These are phyloP conservation scores for Alternaria ethzedia DNA, from an alignment of 2,329 filamentous ascomycete genomes.

Conservation along the genomic window DNA sequence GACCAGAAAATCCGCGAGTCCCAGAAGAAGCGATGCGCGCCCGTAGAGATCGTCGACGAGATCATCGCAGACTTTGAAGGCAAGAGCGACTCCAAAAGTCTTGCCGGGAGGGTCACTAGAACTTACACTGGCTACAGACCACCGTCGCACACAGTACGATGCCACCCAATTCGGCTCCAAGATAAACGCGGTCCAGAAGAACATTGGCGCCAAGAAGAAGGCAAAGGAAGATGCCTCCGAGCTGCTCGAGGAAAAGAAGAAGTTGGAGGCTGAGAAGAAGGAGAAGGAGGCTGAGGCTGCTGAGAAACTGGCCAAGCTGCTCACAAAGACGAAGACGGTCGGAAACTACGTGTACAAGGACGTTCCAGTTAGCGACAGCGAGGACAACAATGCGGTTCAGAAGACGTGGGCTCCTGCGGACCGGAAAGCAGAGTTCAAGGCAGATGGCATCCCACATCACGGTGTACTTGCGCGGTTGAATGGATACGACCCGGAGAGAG, in stretches of 20 bases:
- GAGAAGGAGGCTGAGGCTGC: constrained; percentile 74
- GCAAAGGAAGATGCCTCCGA: constrained; percentile 83
- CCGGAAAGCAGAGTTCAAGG: constrained; percentile 77
- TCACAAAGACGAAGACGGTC: constrained; percentile 80
- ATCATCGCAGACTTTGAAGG: constrained; percentile 81
- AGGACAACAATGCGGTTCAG: constrained; percentile 83
- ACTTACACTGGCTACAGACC: constrained; percentile 56
- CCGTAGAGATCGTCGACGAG: constrained; percentile 86
- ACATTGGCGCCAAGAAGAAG: constrained; percentile 93
- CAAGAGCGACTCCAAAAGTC: not conserved
- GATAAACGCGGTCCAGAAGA: constrained; percentile 89
- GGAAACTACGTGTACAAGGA: constrained; percentile 92
- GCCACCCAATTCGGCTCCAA: constrained; percentile 80
- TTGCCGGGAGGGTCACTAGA: not conserved
- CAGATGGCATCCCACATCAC: constrained; percentile 85
- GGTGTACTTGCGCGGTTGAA: constrained; percentile 88
- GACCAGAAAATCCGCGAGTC: constrained; percentile 80
- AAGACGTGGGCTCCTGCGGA: constrained; percentile 83
- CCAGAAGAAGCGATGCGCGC: constrained; percentile 80
- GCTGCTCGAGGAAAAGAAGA: constrained; percentile 77
- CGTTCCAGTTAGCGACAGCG: constrained; percentile 81
- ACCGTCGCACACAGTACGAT: constrained; percentile 78
- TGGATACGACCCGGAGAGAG: constrained; percentile 88
- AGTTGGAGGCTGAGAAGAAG: constrained; percentile 83
- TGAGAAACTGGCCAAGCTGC: constrained; percentile 76